Base-by-base conservation (phyloP, 2,329 filamentous ascomycete genomes). In the Achaetomium macrosporum region DNA sequence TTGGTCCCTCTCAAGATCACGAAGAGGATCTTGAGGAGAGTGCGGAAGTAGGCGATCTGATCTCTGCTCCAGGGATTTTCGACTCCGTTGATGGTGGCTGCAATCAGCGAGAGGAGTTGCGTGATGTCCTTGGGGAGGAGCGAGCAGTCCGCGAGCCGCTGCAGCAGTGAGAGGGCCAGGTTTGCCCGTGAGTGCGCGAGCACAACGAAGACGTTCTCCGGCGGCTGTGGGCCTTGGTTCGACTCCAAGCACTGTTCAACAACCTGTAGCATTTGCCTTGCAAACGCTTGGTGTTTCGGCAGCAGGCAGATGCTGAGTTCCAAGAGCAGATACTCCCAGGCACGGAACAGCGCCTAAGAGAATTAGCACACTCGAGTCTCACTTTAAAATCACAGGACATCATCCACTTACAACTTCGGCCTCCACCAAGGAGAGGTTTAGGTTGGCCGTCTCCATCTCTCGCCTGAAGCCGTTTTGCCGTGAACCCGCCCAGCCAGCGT, bases 351-450 rank as follows among this genome's bases (percentile, higher is more conserved):
- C 41, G 83, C 81, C 85, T 89, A 63, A 31, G 1, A 31, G 29
- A 37, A 16, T 49, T 37, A 53, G 47, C 29, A 25, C n/a, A 11
- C 10, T 8, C 15, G 8, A 16, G n/a, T 15, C 2, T 42, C 19
- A 13, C n/a, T 10, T 17, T 4, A 13, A 12, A 36, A n/a, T 19
- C 1, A 8, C 15, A 13, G 3, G 15, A 8, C 25, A 40, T 17
- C 6, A 40, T 19, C 25, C 37, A 74, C 84, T 71, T 75, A 88
- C 84, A 59, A 93, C 85, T 72, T 99, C 90, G 20, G 92, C 88
- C 67, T 97, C 90, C 33, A 99, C 90, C 33, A 96, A 76, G 20
- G 91, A 95, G 48, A 99, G 69, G 68, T 99, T 97, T 57, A 87
- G 74, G 68, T 99, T 99, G 40, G 92, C 93, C 56, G 84, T 83